These are phyloP conservation scores for Blastomyces silverae DNA, from an alignment of 2,329 filamentous ascomycete species.

Conservation along the genomic window DNA sequence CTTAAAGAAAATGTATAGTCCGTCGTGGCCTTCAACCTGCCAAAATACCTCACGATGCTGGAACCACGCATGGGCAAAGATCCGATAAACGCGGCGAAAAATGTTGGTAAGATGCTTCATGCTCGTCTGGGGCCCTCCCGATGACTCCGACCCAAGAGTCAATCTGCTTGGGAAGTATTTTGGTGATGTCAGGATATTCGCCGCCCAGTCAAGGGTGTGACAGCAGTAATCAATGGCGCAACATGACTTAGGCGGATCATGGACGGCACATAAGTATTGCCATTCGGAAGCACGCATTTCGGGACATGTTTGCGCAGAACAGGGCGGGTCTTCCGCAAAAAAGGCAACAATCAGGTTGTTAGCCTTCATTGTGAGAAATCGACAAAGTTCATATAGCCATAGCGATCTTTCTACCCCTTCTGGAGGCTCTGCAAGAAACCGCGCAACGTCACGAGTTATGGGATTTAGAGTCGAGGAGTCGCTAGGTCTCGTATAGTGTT, in stretches of 20 bases:
- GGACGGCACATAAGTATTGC: constrained; percentile 97
- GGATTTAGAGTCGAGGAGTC: constrained; percentile 57
- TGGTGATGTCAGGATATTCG: constrained; percentile 84
- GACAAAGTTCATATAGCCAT: constrained; percentile 97
- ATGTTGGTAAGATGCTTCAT: constrained; percentile 78
- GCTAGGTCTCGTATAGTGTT: constrained; percentile 63
- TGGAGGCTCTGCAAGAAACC: constrained; percentile 70
- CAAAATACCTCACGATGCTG: constrained; percentile 94
- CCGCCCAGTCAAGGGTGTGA: constrained; percentile 96
- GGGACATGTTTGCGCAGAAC: constrained; percentile 80
- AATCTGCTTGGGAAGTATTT: constrained; percentile 92
- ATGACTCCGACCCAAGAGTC: constrained; percentile 46
- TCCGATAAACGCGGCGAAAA: constrained; percentile 86
- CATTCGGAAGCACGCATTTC: constrained; percentile 99
- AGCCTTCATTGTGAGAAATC: constrained; percentile 89
- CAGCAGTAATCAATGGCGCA: constrained; percentile 99
- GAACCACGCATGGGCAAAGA: constrained; percentile 98
- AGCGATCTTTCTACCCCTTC: constrained; percentile 75
- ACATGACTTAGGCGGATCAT: constrained; percentile 92
- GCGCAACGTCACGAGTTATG: constrained; percentile 68
- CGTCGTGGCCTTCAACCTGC: constrained; percentile 84
- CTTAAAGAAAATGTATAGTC: constrained; percentile 94
- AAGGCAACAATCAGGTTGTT: constrained; percentile 90
- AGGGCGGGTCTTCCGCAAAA: constrained; percentile 82
- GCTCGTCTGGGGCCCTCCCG: constrained; percentile 40